Base-by-base conservation (phyloP, 805 yeast species). In the Barnettozyma sp. region DNA sequence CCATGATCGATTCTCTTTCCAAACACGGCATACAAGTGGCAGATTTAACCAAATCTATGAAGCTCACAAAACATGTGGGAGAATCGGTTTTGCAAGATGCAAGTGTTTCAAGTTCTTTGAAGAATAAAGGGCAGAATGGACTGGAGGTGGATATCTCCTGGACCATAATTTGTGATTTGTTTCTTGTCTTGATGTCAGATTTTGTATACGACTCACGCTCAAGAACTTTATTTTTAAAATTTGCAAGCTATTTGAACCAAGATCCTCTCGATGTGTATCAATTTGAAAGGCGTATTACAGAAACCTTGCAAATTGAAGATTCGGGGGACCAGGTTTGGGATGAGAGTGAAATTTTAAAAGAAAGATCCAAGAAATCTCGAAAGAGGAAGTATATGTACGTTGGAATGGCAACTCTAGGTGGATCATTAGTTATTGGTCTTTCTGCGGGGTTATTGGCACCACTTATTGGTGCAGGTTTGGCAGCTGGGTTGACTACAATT, bases 391-490 rank as follows among this genome's bases (percentile, higher is more conserved):
- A 85, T 56, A 80, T 86, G 35, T 87, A 84, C 51, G 83, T 92
- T 43, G 99, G 97, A 1, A 62, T 92, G 33, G 99, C 99, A 0
- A 92, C 97, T 7, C 70, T 88, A 12, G 97, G 97, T 20, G 99
- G 99, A 2, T 88, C 95, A 1, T 64, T 92, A 16, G 95, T 92
- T 2, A 73, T 92, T 40, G 99, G 99, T 2, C 65, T 92, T 14
- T 85, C 96, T 41, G 97, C 95, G 7, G 99, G 99, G 6, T 60
- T 92, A 29, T 63, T 92, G 30, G 98, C 98, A 0, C 99, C 99
- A 0, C 95, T 94, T 3, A 94, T 92, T 51, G 97, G 97, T 34
- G 97, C 97, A 2, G 99, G 99, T 51, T 54, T 92, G 20, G 98
- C 97, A 2, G 97, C 97, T 4, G 99, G 97, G 12, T 66, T 92